phyloP scores from a whole-genome alignment of 2,329 filamentous ascomycete species.

The Hirsutella thompsonii region DNA sequence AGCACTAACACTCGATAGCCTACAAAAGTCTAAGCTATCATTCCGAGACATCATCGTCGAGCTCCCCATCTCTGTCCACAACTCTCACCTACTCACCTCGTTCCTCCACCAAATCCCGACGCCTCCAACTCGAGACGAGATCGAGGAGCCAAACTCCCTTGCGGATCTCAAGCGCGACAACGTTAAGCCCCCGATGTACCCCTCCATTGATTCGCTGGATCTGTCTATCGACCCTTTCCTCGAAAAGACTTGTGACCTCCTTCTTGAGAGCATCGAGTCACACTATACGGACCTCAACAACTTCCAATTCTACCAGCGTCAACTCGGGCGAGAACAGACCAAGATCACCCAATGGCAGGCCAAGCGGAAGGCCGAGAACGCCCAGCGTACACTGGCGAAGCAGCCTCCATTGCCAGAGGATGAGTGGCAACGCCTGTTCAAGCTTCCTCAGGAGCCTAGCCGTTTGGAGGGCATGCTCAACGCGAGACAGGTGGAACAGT shows the following conservation, averaged over 20 bases:
- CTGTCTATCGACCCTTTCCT: conserved; percentile 94
- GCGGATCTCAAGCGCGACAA: conserved; percentile 60
- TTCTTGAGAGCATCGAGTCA: conserved; percentile 91
- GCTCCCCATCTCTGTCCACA: conserved; percentile 80
- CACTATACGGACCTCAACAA: conserved; percentile 99
- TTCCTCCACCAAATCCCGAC: conserved; percentile 86
- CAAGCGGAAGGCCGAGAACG: conserved; percentile 95
- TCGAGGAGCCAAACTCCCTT: conserved; percentile 67
- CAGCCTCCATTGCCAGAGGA: conserved; percentile 84
- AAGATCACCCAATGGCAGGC: conserved; percentile 96
- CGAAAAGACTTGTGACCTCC: conserved; percentile 93
- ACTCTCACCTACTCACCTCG: conserved; percentile 91
- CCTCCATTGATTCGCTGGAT: conserved; percentile 81
- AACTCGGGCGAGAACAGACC: conserved; percentile 82
- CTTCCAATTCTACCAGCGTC: conserved; percentile 91
- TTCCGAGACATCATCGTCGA: conserved; percentile 92
- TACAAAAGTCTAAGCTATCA: conserved; percentile 86
- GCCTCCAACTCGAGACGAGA: conserved; percentile 46
- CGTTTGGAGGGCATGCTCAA: conserved; percentile 89
- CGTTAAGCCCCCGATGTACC: conserved; percentile 55
- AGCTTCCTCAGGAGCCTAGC: conserved; percentile 90
- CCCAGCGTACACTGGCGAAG: conserved; percentile 71
- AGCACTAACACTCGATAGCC: conserved; percentile 32
- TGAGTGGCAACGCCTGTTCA: conserved; percentile 97
- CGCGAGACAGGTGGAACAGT: conserved; percentile 93